Evolutionary conservation across 2,329 filamentous ascomycete genomes (phyloP), one percentile per base, ranked within the genome.

Genomic region (Xylaria sp.): DNA sequence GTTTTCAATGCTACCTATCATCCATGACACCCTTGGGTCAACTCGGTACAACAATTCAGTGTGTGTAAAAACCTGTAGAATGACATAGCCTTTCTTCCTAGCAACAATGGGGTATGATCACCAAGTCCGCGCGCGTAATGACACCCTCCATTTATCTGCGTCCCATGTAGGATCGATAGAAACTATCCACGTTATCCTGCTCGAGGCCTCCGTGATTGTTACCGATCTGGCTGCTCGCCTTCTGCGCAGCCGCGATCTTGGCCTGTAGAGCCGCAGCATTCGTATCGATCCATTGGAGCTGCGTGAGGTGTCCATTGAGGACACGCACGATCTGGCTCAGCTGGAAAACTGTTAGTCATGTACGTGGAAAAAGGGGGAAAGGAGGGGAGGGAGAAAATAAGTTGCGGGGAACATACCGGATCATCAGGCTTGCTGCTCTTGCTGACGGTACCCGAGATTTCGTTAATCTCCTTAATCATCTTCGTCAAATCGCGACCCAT

Each of bases 381-480:
- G 42, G 42, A n/a, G 42, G 13, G n/a, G 11, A 39, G 37, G 52
- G 47, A 42, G 52, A 10, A 16, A 13, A 13, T 37, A 39, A 53
- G 44, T 37, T 50, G 7, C 10, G 10, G 8, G 58, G 57, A 56
- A 63, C 55, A 58, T 82, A 94, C 91, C 66, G 90, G 90, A 76
- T 94, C 91, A 73, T 94, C 90, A 34, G 90, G 84, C 76, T 95
- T 95, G 75, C 83, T 88, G 60, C 89, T 91, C 81, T 95, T 96
- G 81, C 86, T 93, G 66, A 99, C 78, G 23, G 87, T 91, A 57
- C 90, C 84, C n/a, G 91, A 94, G 63, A 95, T 93, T 67, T 88
- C 86, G 73, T 99, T 99, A 72, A 99, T 96, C 76, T 97, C 94
- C 72, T 96, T 92, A 68, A 99, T 96, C 92, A 99, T 97, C 76